Conservation (phyloP, 2,329 filamentous ascomycete species). For the Graphilbum ipis-grandicollis region DNA sequence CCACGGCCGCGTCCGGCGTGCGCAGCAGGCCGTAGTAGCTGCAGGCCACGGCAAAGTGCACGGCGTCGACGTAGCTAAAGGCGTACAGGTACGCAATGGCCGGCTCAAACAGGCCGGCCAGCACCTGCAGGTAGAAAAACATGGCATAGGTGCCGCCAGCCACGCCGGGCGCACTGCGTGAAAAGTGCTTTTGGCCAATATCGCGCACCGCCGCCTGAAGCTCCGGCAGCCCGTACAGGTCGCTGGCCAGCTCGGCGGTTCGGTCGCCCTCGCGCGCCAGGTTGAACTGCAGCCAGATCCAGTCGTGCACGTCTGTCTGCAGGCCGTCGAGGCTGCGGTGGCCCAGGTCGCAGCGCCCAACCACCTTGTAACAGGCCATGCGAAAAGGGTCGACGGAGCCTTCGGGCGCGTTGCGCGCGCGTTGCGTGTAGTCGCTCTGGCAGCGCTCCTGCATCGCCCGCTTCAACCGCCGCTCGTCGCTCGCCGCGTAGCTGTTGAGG, state of each 20-base stretch:
- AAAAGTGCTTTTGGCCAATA: conserved; percentile 82
- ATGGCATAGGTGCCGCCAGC: conserved; percentile 62
- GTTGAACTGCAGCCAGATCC: conserved; percentile 57
- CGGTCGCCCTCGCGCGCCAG: conserved; percentile 48
- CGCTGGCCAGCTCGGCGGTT: conserved; percentile 45
- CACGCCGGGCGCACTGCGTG: conserved; percentile 62
- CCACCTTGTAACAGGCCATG: conserved; percentile 95
- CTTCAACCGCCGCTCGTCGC: conserved; percentile 58
- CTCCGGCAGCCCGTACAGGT: conserved; percentile 46
- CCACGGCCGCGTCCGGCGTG: conserved; percentile 53
- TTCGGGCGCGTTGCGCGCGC: conserved; percentile 66
- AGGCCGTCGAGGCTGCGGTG: conserved; percentile 47
- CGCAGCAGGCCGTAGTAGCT: conserved; percentile 80
- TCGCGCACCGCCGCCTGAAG: conserved; percentile 70
- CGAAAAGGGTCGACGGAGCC: conserved; percentile 86
- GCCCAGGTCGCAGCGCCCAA: conserved; percentile 58
- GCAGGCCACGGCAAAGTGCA: conserved; percentile 84
- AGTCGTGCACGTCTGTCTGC: conserved; percentile 49
- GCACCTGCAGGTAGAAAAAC: conserved; percentile 81
- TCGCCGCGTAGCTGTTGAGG: conserved; percentile 66
- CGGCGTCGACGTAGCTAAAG: conserved; percentile 82
- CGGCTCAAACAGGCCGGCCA: conserved; percentile 87
- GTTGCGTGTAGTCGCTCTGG: conserved; percentile 76
- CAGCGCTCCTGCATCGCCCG: conserved; percentile 73
- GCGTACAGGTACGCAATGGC: conserved; percentile 81